phyloP scores from a whole-genome alignment of 1,284 basidiomycete genomes.

The Kalmanozyma brasiliensis region DNA sequence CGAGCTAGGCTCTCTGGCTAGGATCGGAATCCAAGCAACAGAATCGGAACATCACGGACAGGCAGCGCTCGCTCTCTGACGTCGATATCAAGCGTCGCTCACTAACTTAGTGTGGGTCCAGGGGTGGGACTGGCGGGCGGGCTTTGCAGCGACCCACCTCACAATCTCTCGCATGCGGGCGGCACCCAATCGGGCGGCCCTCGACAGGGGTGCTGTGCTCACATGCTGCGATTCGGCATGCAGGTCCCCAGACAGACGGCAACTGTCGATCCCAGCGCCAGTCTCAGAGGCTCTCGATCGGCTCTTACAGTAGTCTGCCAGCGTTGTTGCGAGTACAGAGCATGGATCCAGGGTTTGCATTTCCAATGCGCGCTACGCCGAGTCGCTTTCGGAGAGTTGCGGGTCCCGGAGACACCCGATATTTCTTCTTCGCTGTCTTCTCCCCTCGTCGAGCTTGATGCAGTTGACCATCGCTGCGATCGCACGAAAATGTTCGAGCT shows the following conservation, averaged over 20 bases:
- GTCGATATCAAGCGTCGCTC: conserved; percentile 2
- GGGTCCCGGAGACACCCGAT: conserved; percentile 34
- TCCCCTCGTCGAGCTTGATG: not conserved
- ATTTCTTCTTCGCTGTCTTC: not conserved
- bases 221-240: too few relatives aligned
- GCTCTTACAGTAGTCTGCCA: too few relatives aligned
- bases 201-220: too few relatives aligned
- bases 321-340: not conserved
- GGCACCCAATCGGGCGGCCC: too few relatives aligned
- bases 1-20: conserved; percentile 1
- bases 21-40: not conserved
- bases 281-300: too few relatives aligned
- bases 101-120: too few relatives aligned
- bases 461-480: conserved; percentile 2
- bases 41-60: conserved; percentile 37
- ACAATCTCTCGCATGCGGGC: too few relatives aligned
- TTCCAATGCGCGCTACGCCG: conserved; percentile 19
- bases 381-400: conserved; percentile 26
- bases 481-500: too few relatives aligned
- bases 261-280: too few relatives aligned
- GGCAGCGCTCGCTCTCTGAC: conserved; percentile 2
- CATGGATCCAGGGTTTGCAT: conserved; percentile 15
- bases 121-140: too few relatives aligned
- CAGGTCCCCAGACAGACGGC: too few relatives aligned
- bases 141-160: too few relatives aligned